phyloP scores from a whole-genome alignment of 257 asterid species.

The Solanum neorickii region DNA sequence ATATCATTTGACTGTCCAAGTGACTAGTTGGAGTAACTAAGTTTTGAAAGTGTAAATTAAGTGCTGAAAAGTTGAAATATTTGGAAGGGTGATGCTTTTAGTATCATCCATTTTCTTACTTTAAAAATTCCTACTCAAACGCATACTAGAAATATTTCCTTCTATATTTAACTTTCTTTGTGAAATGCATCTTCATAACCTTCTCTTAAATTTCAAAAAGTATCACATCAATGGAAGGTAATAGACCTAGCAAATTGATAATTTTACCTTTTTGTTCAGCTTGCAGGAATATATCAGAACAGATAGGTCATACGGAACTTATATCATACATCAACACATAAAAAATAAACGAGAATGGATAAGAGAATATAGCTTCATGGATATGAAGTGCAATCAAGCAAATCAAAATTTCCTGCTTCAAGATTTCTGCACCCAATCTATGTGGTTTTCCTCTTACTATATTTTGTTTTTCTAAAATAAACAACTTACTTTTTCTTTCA shows the following conservation, averaged over 20 bases:
- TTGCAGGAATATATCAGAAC: neutral
- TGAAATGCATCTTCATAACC: neutral
- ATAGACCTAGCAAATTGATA: neutral
- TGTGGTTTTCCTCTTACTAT: neutral
- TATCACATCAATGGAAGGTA: neutral
- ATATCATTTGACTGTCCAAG: neutral
- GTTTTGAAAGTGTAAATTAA: neutral
- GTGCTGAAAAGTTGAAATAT: neutral
- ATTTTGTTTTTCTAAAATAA: neutral
- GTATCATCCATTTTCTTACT: neutral
- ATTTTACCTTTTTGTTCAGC: neutral
- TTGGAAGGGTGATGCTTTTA: neutral
- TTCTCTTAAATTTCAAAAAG: neutral
- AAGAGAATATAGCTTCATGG: neutral
- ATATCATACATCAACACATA: neutral
- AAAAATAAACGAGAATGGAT: neutral
- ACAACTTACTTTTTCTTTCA: neutral
- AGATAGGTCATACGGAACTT: neutral
- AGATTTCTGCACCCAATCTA: neutral
- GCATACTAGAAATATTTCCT: neutral
- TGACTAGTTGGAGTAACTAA: neutral
- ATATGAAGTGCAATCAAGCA: neutral
- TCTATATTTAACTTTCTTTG: neutral
- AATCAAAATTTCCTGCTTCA: neutral
- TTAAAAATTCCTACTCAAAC: neutral